phyloP scores from a whole-genome alignment of 2,329 filamentous ascomycete species.

The Colletotrichum sp. region DNA sequence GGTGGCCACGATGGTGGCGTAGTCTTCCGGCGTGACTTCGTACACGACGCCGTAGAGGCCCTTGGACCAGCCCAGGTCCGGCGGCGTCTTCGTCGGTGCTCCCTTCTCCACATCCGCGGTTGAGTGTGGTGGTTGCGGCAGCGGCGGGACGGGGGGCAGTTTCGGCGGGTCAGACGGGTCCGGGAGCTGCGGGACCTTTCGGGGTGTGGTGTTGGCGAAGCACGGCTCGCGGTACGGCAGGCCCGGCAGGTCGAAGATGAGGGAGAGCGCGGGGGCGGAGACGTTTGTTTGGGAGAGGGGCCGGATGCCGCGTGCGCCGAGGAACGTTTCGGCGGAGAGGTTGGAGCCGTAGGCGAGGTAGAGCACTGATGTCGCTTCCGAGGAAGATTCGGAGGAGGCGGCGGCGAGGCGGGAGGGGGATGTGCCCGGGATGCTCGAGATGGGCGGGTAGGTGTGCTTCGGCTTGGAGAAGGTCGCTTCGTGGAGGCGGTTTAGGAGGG shows the following conservation, averaged over 20 bases:
- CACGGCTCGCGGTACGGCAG: conserved; percentile 89
- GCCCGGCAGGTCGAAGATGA: conserved; percentile 87
- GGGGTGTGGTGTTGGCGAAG: conserved; percentile 80
- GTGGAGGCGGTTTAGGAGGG: not conserved
- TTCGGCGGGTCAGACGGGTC: conserved; percentile 33
- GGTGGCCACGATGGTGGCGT: conserved; percentile 83
- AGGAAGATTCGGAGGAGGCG: conserved; percentile 25
- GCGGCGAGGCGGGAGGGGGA: conserved; percentile 42
- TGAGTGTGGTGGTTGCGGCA: conserved; percentile 4
- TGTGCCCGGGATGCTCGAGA: conserved; percentile 39
- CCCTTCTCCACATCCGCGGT: not conserved
- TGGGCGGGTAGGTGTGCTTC: conserved; percentile 28
- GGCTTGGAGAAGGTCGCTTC: not conserved
- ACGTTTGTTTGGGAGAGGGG: conserved; percentile 85
- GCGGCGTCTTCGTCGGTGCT: not conserved
- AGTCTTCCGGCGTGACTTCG: conserved; percentile 86
- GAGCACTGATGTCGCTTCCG: conserved; percentile 58
- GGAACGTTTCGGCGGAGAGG: conserved; percentile 79
- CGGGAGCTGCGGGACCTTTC: conserved; percentile 54
- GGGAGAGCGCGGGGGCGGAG: conserved; percentile 74
- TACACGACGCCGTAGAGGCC: conserved; percentile 93
- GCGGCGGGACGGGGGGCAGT: conserved; percentile 29
- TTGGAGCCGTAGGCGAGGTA: conserved; percentile 95
- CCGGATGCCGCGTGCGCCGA: conserved; percentile 76
- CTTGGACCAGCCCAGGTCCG: conserved; percentile 66